Percentiles rank a stretch among this genome's conserved stretches.
Evolutionary conservation across 768 basidiomycete genomes (phyloP).

Genomic region (Suillus alpinus): DNA sequence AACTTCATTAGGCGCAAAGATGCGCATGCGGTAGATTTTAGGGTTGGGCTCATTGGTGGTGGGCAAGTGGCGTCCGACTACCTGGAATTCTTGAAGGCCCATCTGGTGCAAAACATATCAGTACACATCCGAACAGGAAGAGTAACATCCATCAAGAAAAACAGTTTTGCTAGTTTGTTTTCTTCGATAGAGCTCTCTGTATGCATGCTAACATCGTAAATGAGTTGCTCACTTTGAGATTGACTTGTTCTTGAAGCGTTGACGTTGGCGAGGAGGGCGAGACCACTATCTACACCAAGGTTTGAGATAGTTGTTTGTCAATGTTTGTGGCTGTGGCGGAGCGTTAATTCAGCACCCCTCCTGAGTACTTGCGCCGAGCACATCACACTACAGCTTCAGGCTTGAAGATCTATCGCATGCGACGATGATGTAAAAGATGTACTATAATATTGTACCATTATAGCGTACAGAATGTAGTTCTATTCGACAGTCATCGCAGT

Average conservation of each 20-base stretch:
- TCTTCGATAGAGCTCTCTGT: not conserved
- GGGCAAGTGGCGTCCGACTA: slow-evolving; percentile 96
- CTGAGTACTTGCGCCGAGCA: too few species aligned
- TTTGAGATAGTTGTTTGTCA: slow-evolving; percentile 23
- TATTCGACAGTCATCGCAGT: slow-evolving; percentile 36
- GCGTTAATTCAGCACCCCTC: slow-evolving; percentile 4
- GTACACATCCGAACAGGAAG: slow-evolving; percentile 16
- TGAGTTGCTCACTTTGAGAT: slow-evolving; percentile 27
- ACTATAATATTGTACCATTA: not conserved
- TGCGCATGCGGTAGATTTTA: slow-evolving; percentile 99
- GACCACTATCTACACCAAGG: not conserved
- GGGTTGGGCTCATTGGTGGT: slow-evolving; percentile 90
- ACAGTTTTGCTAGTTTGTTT: not conserved
- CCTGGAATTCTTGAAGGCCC: slow-evolving; percentile 89
- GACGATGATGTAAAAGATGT: not conserved
- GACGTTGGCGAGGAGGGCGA: slow-evolving; percentile 27
- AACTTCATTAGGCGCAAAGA: slow-evolving; percentile 97
- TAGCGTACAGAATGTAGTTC: not conserved
- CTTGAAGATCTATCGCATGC: not conserved
- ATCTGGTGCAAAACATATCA: slow-evolving; percentile 43
- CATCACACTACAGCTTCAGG: too few species aligned
- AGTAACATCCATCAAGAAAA: slow-evolving; percentile 31
- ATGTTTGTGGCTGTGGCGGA: slow-evolving; percentile 20
- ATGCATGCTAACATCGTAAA: not conserved
- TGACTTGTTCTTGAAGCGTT: slow-evolving; percentile 23